Conservation (phyloP, 139 green algal genomes). For the Chlorella sp. region DNA sequence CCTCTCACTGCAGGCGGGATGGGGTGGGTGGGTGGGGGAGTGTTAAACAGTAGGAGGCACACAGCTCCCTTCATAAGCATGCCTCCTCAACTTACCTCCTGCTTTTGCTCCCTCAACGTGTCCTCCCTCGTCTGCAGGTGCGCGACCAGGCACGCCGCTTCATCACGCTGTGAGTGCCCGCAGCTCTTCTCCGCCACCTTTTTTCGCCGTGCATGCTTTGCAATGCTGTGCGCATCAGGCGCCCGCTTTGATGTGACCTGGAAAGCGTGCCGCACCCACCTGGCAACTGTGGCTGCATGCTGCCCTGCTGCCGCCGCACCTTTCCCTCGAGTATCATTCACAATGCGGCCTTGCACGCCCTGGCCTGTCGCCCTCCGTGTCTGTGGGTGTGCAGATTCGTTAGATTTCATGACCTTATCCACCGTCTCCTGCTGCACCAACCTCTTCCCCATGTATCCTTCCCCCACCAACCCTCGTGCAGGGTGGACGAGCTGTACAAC, state of each 20-base stretch:
- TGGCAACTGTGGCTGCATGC: too few relatives aligned
- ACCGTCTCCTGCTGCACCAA: background rate
- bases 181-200: background rate
- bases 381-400: background rate
- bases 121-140: conserved; percentile 41
- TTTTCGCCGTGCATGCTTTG: background rate
- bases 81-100: background rate
- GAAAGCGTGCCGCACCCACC: too few relatives aligned
- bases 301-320: too few relatives aligned
- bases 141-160: conserved; percentile 87
- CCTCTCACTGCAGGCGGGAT: background rate
- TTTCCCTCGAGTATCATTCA: too few relatives aligned
- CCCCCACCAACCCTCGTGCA: background rate
- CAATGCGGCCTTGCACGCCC: too few relatives aligned
- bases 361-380: too few relatives aligned
- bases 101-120: background rate
- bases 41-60: background rate
- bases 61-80: background rate
- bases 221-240: too few relatives aligned
- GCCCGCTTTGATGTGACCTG: too few relatives aligned
- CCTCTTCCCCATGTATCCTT: background rate
- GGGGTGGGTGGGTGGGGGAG: too few relatives aligned
- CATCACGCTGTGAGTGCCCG: conserved; percentile 73
- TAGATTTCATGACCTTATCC: background rate
- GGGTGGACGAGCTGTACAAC: conserved; percentile 86